Evolutionary conservation across 1,139 yeast species (phyloP).

Genomic region (Saccharomyces hybrid): DNA sequence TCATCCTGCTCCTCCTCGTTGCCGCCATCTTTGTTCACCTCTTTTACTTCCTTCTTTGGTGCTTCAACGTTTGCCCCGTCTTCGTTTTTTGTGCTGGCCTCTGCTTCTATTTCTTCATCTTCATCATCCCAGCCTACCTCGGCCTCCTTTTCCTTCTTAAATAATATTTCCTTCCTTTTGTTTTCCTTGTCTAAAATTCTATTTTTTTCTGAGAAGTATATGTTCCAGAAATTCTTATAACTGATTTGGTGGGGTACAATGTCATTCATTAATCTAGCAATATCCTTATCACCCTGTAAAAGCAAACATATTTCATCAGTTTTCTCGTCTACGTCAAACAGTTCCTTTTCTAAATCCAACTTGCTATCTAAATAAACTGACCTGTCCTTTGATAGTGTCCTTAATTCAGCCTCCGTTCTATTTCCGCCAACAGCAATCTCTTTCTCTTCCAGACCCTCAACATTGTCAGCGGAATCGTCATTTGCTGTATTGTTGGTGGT

Average conservation of each 20-base stretch:
- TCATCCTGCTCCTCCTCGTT: slow-evolving; percentile 11
- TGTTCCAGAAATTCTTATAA: slow-evolving; percentile 64
- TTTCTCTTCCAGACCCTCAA: slow-evolving; percentile 15
- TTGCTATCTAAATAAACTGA: slow-evolving; percentile 38
- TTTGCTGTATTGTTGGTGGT: slow-evolving; percentile 16
- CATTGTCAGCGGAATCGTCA: slow-evolving; percentile 14
- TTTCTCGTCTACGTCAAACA: slow-evolving; percentile 42
- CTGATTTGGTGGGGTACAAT: slow-evolving; percentile 60
- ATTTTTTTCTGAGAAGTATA: slow-evolving; percentile 53
- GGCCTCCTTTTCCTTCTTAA: slow-evolving; percentile 12
- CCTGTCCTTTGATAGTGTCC: slow-evolving; percentile 42
- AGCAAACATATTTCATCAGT: slow-evolving; percentile 47
- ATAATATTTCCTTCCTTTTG: slow-evolving; percentile 54
- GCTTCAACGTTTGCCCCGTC: not conserved
- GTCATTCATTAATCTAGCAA: slow-evolving; percentile 51
- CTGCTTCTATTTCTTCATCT: slow-evolving; percentile 22
- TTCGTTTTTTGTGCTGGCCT: not conserved
- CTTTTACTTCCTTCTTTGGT: not conserved
- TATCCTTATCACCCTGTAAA: slow-evolving; percentile 45
- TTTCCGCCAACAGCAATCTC: slow-evolving; percentile 38
- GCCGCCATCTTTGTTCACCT: not conserved
- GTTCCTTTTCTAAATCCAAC: slow-evolving; percentile 28
- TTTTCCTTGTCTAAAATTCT: slow-evolving; percentile 56
- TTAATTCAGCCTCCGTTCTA: slow-evolving; percentile 53
- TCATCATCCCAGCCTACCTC: slow-evolving; percentile 29